These are phyloP conservation scores for Powellomyces hirtus DNA, from an alignment of 192 early-diverging fungal genomes.

Conservation along the genomic window DNA sequence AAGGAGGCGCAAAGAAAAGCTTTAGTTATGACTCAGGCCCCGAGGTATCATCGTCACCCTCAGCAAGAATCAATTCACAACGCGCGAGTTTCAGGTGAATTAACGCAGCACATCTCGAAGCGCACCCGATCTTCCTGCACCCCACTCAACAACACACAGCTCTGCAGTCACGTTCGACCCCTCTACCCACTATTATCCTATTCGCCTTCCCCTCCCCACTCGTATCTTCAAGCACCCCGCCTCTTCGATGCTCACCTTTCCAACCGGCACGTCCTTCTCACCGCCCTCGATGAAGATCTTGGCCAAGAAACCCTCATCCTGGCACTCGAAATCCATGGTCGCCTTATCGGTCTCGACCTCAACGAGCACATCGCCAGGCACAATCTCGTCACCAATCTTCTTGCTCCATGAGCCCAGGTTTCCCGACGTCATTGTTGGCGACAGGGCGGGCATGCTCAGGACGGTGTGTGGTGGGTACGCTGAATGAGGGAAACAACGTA, in stretches of 20 bases:
- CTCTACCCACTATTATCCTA: too few species aligned
- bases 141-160: too few species aligned
- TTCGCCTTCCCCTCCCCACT: too few species aligned
- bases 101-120: too few species aligned
- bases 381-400: slow-evolving; percentile 85
- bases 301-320: slow-evolving; percentile 95
- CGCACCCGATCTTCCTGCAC: too few species aligned
- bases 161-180: too few species aligned
- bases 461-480: slow-evolving; percentile 69
- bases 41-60: too few species aligned
- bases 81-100: too few species aligned
- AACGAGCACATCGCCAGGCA: slow-evolving; percentile 88
- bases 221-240: too few species aligned
- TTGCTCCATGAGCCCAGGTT: slow-evolving; percentile 93
- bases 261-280: slow-evolving; percentile 85
- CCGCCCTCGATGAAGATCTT: slow-evolving; percentile 80
- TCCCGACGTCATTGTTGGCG: slow-evolving; percentile 93
- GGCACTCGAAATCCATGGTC: slow-evolving; percentile 98
- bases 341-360: slow-evolving; percentile 99
- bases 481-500: not conserved
- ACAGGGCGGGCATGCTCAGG: slow-evolving; percentile 95
- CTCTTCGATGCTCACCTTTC: slow-evolving; percentile 53
- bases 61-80: too few species aligned
- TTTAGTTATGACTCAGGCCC: too few species aligned
- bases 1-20: slow-evolving; percentile 9